A percentile compares a stretch with the other conserved stretches of the same genome.
These are phyloP conservation scores for Debaryomyces psychrophilus DNA, from an alignment of 1,139 yeast genomes.

Conservation along the genomic window DNA sequence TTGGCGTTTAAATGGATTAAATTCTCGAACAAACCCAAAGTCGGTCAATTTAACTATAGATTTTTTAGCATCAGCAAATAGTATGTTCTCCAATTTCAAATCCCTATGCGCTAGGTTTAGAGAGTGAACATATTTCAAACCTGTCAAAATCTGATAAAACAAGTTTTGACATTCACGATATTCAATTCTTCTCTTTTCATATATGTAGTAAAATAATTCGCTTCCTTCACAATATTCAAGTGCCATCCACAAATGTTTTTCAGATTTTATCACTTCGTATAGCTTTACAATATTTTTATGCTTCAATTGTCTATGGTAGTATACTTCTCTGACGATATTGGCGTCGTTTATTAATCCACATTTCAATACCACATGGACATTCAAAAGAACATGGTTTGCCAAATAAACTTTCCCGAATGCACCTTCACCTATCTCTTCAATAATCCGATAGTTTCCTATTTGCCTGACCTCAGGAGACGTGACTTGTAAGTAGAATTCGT, in stretches of 20 bases:
- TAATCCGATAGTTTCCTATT: conserved; percentile 76
- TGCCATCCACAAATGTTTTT: conserved; percentile 80
- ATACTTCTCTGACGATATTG: conserved; percentile 88
- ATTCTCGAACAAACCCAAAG: conserved; percentile 92
- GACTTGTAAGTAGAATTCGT: conserved; percentile 59
- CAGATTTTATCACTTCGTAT: conserved; percentile 85
- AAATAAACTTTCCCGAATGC: conserved; percentile 90
- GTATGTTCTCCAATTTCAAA: conserved; percentile 80
- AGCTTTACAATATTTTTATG: conserved; percentile 85
- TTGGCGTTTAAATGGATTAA: conserved; percentile 50
- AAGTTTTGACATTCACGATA: conserved; percentile 57
- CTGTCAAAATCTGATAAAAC: conserved; percentile 79
- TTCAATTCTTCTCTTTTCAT: conserved; percentile 57
- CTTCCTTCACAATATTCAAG: conserved; percentile 90
- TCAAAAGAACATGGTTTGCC: conserved; percentile 75
- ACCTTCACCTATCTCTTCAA: conserved; percentile 82
- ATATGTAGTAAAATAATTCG: conserved; percentile 76
- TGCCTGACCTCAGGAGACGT: conserved; percentile 55
- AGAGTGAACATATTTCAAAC: conserved; percentile 82
- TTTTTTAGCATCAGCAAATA: conserved; percentile 68
- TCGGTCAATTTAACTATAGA: conserved; percentile 73
- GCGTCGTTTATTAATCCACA: conserved; percentile 84
- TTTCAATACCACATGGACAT: conserved; percentile 79
- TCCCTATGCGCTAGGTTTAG: conserved; percentile 88
- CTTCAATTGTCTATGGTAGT: conserved; percentile 80